Evolutionary conservation across 2,329 filamentous ascomycete genomes (phyloP).

Genomic region (Alternaria arbusti): DNA sequence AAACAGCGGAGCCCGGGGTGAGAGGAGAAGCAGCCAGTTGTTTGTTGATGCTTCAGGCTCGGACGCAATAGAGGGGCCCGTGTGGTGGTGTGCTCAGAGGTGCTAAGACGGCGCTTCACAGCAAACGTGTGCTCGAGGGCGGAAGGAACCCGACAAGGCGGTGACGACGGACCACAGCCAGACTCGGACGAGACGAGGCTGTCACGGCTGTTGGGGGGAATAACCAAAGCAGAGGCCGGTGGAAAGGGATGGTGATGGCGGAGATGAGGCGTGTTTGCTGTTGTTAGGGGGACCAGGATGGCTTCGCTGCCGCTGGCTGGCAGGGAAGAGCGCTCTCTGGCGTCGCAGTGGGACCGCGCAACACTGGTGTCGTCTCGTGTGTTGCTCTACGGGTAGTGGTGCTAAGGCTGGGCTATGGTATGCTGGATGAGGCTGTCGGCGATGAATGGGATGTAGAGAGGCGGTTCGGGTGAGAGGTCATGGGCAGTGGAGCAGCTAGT

Average conservation of each 20-base stretch:
- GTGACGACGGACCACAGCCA: slow-evolving; percentile 9
- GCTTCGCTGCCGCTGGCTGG: slow-evolving; percentile 9
- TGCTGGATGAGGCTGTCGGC: slow-evolving; percentile 38
- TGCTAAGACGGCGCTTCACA: slow-evolving; percentile 11
- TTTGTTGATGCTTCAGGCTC: neutral
- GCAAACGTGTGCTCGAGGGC: slow-evolving; percentile 19
- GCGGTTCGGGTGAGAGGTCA: slow-evolving; percentile 25
- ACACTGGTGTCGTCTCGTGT: neutral
- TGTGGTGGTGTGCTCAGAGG: slow-evolving; percentile 12
- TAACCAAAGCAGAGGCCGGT: slow-evolving; percentile 2
- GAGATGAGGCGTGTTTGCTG: slow-evolving; percentile 42
- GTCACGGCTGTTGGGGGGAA: neutral
- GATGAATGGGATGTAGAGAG: slow-evolving; percentile 30
- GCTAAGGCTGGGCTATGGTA: slow-evolving; percentile 23
- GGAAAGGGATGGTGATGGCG: slow-evolving; percentile 32
- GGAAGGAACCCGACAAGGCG: slow-evolving; percentile 21
- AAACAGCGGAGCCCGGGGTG: slow-evolving; percentile 15
- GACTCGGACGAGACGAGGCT: slow-evolving; percentile 10
- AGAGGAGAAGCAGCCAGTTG: neutral
- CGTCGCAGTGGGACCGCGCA: slow-evolving; percentile 19
- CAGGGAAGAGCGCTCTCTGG: slow-evolving; percentile 12
- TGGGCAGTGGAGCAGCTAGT: slow-evolving; percentile 25
- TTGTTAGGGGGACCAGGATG: slow-evolving; percentile 39
- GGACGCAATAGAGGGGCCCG: slow-evolving; percentile 12
- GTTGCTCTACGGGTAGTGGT: neutral